phyloP scores from a whole-genome alignment of 2,329 filamentous ascomycete genomes.

The Cladosporium oxysporum region DNA sequence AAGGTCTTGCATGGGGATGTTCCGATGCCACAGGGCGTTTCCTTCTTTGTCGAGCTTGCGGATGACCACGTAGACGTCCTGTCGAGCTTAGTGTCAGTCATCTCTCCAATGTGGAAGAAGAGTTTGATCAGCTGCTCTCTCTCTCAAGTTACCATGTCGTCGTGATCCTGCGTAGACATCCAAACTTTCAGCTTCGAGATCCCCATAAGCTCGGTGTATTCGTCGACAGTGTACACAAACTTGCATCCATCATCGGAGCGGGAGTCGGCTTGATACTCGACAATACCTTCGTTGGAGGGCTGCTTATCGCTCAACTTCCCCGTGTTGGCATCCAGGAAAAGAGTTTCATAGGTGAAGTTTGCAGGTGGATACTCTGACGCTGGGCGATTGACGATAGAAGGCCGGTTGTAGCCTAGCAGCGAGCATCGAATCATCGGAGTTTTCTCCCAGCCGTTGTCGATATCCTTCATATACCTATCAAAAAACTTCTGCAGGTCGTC shows the following conservation, averaged over 20 bases:
- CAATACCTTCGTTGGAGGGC: neutral
- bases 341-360: conserved; percentile 7
- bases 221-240: conserved; percentile 45
- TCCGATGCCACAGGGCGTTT: conserved; percentile 3
- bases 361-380: conserved; percentile 10
- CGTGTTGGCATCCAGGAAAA: neutral
- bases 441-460: conserved; percentile 44
- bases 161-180: conserved; percentile 33
- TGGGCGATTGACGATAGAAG: neutral
- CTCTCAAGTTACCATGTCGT: conserved; percentile 23
- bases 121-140: neutral
- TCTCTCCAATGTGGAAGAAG: neutral
- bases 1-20: conserved; percentile 16
- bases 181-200: conserved; percentile 49
- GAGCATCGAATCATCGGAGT: neutral
- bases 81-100: neutral
- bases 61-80: conserved; percentile 6
- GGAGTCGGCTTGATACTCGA: neutral
- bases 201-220: conserved; percentile 45
- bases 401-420: neutral
- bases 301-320: neutral
- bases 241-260: neutral
- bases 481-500: conserved; percentile 48
- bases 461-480: conserved; percentile 46
- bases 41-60: neutral